A percentile compares a stretch with the other conserved stretches of the same genome.
phyloP scores from a whole-genome alignment of 768 basidiomycete genomes.

The Mycena alexandri region DNA sequence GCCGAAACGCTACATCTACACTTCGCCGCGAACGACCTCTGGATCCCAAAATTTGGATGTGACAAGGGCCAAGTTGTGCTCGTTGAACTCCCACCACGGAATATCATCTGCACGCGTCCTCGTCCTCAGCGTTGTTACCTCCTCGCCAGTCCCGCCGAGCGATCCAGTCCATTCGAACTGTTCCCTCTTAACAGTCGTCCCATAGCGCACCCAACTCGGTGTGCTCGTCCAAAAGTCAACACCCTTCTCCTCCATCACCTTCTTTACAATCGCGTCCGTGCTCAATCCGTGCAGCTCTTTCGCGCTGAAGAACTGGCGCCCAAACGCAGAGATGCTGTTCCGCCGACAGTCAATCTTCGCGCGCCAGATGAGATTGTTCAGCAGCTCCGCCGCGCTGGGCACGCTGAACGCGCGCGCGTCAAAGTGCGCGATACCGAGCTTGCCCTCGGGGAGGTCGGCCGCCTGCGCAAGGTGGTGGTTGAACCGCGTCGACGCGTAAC shows the following conservation, averaged over 20 bases:
- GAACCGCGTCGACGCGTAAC: conserved; percentile 32
- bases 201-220: conserved; percentile 33
- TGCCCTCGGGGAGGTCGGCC: conserved; percentile 5
- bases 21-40: not conserved
- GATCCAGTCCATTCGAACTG: conserved; percentile 18
- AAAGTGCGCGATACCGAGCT: conserved; percentile 34
- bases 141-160: conserved; percentile 23
- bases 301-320: conserved; percentile 26
- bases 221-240: conserved; percentile 35
- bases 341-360: conserved; percentile 32
- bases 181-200: conserved; percentile 33
- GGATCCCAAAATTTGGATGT: conserved; percentile 23
- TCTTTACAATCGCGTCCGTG: conserved; percentile 26
- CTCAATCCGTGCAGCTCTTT: conserved; percentile 31
- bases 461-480: conserved; percentile 29
- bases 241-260: conserved; percentile 30
- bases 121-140: conserved; percentile 27
- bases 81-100: conserved; percentile 36
- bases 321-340: conserved; percentile 33
- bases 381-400: conserved; percentile 23
- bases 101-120: conserved; percentile 22
- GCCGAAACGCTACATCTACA: too few species aligned
- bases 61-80: conserved; percentile 25
- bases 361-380: conserved; percentile 38
- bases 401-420: conserved; percentile 33